Conservation (phyloP, 2,329 filamentous ascomycete species). For the Apiospora aurea region DNA sequence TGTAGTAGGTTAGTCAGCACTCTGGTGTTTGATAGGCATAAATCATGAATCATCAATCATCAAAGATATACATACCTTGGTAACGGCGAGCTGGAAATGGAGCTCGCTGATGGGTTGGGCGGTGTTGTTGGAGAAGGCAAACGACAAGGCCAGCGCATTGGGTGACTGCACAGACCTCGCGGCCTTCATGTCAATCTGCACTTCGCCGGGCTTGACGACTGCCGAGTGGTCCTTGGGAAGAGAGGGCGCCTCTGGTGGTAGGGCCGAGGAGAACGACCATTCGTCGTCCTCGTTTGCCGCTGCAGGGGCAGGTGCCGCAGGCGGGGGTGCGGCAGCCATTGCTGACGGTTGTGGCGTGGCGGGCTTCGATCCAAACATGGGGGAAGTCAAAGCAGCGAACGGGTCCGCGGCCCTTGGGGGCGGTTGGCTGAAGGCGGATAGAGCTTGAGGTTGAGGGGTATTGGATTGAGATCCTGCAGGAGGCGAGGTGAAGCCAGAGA, state of each 20-base stretch:
- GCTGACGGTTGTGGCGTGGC: slow-evolving; percentile 42
- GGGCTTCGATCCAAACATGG: slow-evolving; percentile 48
- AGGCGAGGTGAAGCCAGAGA: slow-evolving; percentile 62
- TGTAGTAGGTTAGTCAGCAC: slow-evolving; percentile 45
- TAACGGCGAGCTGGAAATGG: slow-evolving; percentile 91
- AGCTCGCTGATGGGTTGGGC: slow-evolving; percentile 76
- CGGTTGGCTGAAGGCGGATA: slow-evolving; percentile 54
- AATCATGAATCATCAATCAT: too few species aligned
- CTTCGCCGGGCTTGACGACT: slow-evolving; percentile 71
- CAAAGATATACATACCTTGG: slow-evolving; percentile 69
- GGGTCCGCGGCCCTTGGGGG: slow-evolving; percentile 54
- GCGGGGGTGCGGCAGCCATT: slow-evolving; percentile 24
- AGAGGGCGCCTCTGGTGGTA: slow-evolving; percentile 65
- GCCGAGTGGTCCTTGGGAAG: slow-evolving; percentile 69
- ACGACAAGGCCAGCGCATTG: slow-evolving; percentile 71
- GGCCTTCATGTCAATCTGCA: slow-evolving; percentile 78
- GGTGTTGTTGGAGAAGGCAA: slow-evolving; percentile 85
- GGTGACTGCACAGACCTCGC: slow-evolving; percentile 61
- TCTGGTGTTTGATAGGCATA: background rate
- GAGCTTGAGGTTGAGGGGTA: slow-evolving; percentile 57
- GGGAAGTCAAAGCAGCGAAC: slow-evolving; percentile 57
- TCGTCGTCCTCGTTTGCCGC: slow-evolving; percentile 77
- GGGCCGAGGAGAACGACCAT: slow-evolving; percentile 89
- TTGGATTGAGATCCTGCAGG: slow-evolving; percentile 56
- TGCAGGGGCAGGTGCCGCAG: slow-evolving; percentile 38